A percentile compares a stretch with the other conserved stretches of the same genome.
Conservation (phyloP, 2,329 filamentous ascomycete species). For the Microdochium paspali region DNA sequence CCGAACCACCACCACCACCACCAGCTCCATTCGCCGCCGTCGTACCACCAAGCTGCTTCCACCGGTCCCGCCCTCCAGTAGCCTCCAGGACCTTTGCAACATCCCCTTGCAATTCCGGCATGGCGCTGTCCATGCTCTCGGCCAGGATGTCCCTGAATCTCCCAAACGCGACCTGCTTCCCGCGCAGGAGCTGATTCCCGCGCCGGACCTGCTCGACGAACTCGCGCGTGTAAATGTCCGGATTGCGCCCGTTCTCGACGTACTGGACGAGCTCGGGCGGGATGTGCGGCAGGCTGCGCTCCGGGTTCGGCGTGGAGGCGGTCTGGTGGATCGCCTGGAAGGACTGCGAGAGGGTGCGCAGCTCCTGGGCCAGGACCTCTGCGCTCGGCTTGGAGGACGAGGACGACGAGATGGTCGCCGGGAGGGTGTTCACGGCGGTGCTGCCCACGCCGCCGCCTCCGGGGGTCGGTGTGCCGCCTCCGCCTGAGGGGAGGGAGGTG, state of each 20-base stretch:
- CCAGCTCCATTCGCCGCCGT: not conserved
- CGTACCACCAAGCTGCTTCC: constrained; percentile 1
- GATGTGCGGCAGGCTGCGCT: constrained; percentile 34
- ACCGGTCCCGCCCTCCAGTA: constrained; percentile 19
- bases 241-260: constrained; percentile 63
- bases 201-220: constrained; percentile 61
- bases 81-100: constrained; percentile 38
- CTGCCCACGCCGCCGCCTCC: not conserved
- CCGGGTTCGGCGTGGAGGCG: constrained; percentile 23
- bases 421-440: not conserved
- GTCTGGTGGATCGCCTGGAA: constrained; percentile 30
- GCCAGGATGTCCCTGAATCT: constrained; percentile 54
- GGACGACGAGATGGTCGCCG: not conserved
- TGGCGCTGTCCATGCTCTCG: constrained; percentile 42
- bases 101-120: constrained; percentile 50
- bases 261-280: constrained; percentile 58
- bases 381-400: constrained; percentile 28
- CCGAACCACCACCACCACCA: not conserved
- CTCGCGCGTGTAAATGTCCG: constrained; percentile 66
- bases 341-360: constrained; percentile 30
- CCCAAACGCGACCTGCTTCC: constrained; percentile 53
- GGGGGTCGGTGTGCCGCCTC: not conserved
- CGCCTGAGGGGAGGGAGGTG: constrained; percentile 2
- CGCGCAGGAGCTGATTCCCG: constrained; percentile 57
- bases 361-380: constrained; percentile 45